Evolutionary conservation across 73 alveolate genomes (phyloP), one percentile per base, ranked within the genome.

Genomic region (Paramecium tetraurelia): DNA sequence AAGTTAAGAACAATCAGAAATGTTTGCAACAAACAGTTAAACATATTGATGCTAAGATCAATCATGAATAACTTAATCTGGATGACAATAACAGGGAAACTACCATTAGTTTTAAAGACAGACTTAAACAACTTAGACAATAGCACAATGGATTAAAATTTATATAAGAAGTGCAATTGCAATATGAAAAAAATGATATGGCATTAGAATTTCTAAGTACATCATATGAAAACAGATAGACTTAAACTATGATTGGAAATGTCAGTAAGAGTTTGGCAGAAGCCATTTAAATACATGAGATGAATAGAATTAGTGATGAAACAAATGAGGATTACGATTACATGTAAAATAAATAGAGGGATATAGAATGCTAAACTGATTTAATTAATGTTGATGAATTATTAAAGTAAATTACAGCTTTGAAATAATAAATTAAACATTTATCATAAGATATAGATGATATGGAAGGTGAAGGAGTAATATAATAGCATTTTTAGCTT

Each of bases 1-100:
- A 24, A n/a, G 10, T 27, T 20, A 80, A 80, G 10, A 80, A 80
- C 46, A 11, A 48, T 80, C 46, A 80, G 29, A 80, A 80, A 24
- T 29, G 36, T 44, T 21, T 80, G 8, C 24, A 80, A 24, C 18
- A 18, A 35, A 35, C 75, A 24, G 14, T 80, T 20, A 41, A 48
- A 11, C 75, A 44, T 43, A 80, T 80, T 20, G 90, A 80, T 80
- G 5, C 72, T 44, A 80, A 80, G 24, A 43, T 80, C 3, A 43
- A 44, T 40, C 90, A 76, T 31, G 71, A 80, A 14, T 48, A 80
- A 80, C 29, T 80, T 9, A 80, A 80, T 80, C 21, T 80, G 16
- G 90, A 80, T 4, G 90, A 80, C 46, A 12, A 33, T 18, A 43
- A 80, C 14, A 80, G 90, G 21, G 90, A 80, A 80, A 80, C 90